phyloP scores from a whole-genome alignment of 495 filamentous ascomycete genomes.

The Oidiodendron maius region DNA sequence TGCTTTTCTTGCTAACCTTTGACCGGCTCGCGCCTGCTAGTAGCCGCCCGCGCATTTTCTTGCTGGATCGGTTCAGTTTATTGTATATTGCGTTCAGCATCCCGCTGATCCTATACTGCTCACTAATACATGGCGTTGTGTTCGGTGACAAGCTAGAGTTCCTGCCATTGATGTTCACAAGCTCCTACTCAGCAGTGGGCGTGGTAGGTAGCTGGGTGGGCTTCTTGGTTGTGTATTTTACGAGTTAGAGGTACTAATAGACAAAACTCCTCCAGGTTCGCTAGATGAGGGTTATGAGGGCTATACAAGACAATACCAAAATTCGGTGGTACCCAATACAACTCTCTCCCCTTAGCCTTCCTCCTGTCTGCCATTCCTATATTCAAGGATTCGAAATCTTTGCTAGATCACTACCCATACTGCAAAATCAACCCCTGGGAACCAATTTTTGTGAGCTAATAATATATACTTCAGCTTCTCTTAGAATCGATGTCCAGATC shows the following conservation, averaged over 20 bases:
- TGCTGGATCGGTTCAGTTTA: conserved; percentile 85
- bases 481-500: too few relatives aligned
- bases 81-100: conserved; percentile 84
- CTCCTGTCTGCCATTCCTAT: too few relatives aligned
- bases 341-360: too few relatives aligned
- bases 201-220: conserved; percentile 95
- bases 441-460: too few relatives aligned
- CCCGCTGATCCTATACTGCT: conserved; percentile 85
- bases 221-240: conserved; percentile 91
- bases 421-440: too few relatives aligned
- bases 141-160: conserved; percentile 86
- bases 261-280: too few relatives aligned
- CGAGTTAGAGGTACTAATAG: too few relatives aligned
- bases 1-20: conserved; percentile 79
- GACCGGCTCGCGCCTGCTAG: conserved; percentile 82
- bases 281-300: too few relatives aligned
- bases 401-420: too few relatives aligned
- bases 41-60: conserved; percentile 65
- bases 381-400: too few relatives aligned
- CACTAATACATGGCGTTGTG: conserved; percentile 70
- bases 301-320: neutral
- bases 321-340: neutral
- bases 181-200: conserved; percentile 90
- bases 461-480: too few relatives aligned
- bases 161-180: conserved; percentile 93